phyloP scores from a whole-genome alignment of 345 rosid genomes.

The Reutealis trisperma region DNA sequence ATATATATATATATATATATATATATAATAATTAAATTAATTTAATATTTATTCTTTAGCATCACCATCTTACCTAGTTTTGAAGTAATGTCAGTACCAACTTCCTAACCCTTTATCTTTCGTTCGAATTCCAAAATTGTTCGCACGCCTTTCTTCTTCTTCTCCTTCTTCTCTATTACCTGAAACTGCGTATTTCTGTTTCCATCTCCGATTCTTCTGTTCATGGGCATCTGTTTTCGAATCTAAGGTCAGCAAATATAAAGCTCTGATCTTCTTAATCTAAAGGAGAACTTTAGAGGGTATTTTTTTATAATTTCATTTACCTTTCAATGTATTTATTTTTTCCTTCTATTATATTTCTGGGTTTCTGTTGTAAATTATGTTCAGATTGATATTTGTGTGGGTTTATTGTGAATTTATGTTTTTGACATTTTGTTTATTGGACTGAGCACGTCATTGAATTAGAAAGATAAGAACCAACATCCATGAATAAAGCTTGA shows the following conservation, averaged over 20 bases:
- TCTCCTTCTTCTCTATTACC: not conserved
- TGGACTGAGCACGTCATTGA: too few relatives aligned
- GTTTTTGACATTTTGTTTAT: not conserved
- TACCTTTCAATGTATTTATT: too few relatives aligned
- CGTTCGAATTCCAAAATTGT: constrained; percentile 20
- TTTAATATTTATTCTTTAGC: too few relatives aligned
- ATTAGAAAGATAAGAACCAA: too few relatives aligned
- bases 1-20: too few relatives aligned
- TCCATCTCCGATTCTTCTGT: not conserved
- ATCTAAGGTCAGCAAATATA: constrained; percentile 16
- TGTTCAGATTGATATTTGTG: not conserved
- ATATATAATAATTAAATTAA: too few relatives aligned
- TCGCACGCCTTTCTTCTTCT: not conserved
- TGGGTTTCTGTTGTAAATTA: not conserved
- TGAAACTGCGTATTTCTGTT: not conserved
- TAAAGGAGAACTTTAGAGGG: not conserved
- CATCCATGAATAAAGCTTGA: too few relatives aligned
- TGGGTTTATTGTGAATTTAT: not conserved
- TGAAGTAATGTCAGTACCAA: not conserved
- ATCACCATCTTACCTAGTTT: too few relatives aligned
- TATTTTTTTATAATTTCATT: not conserved
- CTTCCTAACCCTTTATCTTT: constrained; percentile 29
- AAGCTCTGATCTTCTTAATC: constrained; percentile 8
- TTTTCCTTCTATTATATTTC: not conserved
- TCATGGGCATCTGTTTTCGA: not conserved